These are phyloP conservation scores for Penicillium ucsense DNA, from an alignment of 495 filamentous ascomycete species.

Conservation along the genomic window DNA sequence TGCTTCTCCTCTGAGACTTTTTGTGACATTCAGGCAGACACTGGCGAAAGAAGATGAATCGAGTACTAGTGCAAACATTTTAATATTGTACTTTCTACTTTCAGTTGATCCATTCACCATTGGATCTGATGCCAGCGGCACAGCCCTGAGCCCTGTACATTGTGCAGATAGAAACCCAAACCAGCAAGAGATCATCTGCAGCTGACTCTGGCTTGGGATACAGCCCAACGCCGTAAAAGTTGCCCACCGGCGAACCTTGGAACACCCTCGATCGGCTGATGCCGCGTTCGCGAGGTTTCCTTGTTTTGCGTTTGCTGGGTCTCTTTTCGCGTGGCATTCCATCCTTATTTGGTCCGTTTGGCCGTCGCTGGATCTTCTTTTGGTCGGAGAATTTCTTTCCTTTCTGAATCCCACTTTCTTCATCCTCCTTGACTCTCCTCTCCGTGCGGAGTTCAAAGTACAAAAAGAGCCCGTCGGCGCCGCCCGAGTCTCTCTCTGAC, in stretches of 20 bases:
- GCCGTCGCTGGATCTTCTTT: not conserved
- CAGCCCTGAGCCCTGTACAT: not conserved
- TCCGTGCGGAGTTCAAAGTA: no score
- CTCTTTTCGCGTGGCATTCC: not conserved
- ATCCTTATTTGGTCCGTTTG: not conserved
- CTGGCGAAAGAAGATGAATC: no score
- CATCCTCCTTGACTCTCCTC: not conserved
- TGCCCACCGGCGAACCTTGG: not conserved
- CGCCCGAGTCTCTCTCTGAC: no score
- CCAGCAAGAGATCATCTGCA: not conserved
- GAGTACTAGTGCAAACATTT: no score
- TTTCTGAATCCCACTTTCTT: not conserved
- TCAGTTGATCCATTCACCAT: no score
- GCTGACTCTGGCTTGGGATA: not conserved
- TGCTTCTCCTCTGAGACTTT: no score
- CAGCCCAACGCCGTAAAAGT: no score
- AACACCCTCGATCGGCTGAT: constrained; percentile 1
- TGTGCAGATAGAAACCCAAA: not conserved
- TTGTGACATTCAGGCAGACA: no score
- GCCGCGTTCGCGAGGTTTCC: not conserved
- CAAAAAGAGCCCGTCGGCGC: no score
- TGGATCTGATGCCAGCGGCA: no score
- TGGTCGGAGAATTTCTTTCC: not conserved
- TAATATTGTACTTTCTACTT: no score
- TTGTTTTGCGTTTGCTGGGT: not conserved